Evolutionary conservation across 768 basidiomycete species (phyloP), one percentile per base, ranked within the genome.

Genomic region (Boletus subparvulus): DNA sequence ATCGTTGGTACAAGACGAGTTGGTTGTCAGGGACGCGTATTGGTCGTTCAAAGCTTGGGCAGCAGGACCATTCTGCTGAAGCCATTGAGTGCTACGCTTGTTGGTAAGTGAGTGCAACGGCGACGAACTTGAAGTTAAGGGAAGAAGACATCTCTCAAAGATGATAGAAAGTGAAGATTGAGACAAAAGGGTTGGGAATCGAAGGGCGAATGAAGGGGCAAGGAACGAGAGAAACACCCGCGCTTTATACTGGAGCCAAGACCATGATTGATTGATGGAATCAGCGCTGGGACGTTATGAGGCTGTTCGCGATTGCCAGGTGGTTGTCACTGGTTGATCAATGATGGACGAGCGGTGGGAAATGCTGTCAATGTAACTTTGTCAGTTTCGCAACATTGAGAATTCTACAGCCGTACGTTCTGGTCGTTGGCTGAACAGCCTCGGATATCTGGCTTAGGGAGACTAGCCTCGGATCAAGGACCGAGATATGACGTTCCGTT

Each of bases 21-120:
- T 60, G 43, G 54, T 6, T 1, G 61, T 63, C 36, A 67, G 43
- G 3, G 46, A 21, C 2, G n/a, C 21, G 28, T 67, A 67, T 39
- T 67, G 53, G 21, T 61, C 63, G 33, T 68, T 68, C 47, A 68
- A 47, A 12, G 59, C 61, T 39, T 67, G 58, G 4, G 66, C 66
- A 44, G 63, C 63, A 46, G 63, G 63, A 1, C 63, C 66, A n/a
- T 67, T 67, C 30, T 67, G 55, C 50, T 68, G 66, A 9, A 68
- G 59, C 56, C 54, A 67, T 42, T 62, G 36, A 19, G 37, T 12
- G 40, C 56, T 61, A 52, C 66, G 66, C 44, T 42, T 61, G 32
- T 54, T 42, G n/a, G n/a, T n/a, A 65, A 17, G 58, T 14, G 57
- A 67, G 47, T 14, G 49, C 52, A 9, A 60, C 48, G 44, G 56